phyloP scores from a whole-genome alignment of 169 alveolate species.

The Miamiensis avidus region DNA sequence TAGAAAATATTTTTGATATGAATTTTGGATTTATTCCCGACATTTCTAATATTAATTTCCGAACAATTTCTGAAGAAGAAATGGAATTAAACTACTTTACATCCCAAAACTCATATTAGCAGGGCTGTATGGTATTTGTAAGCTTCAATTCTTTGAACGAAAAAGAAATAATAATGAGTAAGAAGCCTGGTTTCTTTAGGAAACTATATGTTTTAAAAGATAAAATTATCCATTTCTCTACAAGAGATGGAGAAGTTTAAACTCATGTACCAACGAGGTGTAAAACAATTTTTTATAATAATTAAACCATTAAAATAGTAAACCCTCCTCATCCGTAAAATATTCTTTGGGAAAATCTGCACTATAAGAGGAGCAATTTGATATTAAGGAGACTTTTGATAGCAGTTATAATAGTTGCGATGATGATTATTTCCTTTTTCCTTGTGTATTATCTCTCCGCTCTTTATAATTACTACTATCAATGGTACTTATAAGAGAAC shows the following conservation, averaged over 20 bases:
- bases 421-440: neutral
- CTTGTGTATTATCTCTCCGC: neutral
- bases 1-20: neutral
- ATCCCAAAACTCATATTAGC: neutral
- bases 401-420: too few relatives aligned
- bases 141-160: too few relatives aligned
- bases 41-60: too few relatives aligned
- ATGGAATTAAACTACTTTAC: neutral
- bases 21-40: neutral
- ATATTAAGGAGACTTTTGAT: neutral
- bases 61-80: neutral
- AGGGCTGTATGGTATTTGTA: too few relatives aligned
- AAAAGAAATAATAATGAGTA: neutral
- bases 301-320: neutral
- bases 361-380: neutral
- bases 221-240: too few relatives aligned
- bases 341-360: neutral
- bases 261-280: neutral
- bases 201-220: too few relatives aligned
- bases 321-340: neutral
- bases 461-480: too few relatives aligned
- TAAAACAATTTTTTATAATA: too few relatives aligned
- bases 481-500: neutral
- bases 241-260: neutral
- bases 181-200: neutral